phyloP scores from a whole-genome alignment of 2,329 filamentous ascomycete genomes.

The Calycina herbarum region DNA sequence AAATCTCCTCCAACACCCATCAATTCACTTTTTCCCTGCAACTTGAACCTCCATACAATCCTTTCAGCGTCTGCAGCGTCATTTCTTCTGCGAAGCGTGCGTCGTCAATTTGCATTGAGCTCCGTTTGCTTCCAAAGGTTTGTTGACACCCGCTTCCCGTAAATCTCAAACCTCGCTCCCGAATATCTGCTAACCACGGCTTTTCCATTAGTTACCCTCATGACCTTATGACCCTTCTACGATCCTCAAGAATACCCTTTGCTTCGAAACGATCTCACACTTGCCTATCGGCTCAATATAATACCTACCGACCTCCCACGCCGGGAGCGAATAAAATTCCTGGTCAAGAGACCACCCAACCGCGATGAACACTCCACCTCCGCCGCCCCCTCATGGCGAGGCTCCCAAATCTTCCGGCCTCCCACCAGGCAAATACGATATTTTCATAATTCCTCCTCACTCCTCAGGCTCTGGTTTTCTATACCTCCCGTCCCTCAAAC shows the following conservation, averaged over 20 bases:
- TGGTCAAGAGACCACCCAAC: constrained; percentile 20
- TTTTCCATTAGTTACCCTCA: constrained; percentile 22
- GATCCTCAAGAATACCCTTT: constrained; percentile 26
- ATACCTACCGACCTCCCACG: constrained; percentile 1
- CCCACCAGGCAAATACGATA: constrained; percentile 90
- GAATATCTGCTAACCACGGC: constrained; percentile 12
- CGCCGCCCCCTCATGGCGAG: constrained; percentile 80
- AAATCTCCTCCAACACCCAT: not conserved
- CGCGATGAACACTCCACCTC: constrained; percentile 54
- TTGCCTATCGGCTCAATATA: not conserved
- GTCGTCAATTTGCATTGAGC: constrained; percentile 9
- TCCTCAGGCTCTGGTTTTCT: constrained; percentile 86
- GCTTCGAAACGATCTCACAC: constrained; percentile 8
- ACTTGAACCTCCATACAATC: not conserved
- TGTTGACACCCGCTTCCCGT: constrained; percentile 16
- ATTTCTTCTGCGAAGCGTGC: not conserved
- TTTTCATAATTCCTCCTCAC: constrained; percentile 93
- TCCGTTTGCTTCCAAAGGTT: constrained; percentile 20
- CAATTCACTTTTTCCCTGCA: too few species aligned
- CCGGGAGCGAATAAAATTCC: constrained; percentile 9
- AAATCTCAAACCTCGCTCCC: not conserved
- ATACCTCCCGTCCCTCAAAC: constrained; percentile 86
- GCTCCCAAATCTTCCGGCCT: constrained; percentile 71
- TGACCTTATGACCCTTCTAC: constrained; percentile 30
- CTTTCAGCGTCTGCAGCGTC: not conserved